These are phyloP conservation scores for Apophysomyces elegans DNA, from an alignment of 371 early-diverging fungal genomes.

Conservation along the genomic window DNA sequence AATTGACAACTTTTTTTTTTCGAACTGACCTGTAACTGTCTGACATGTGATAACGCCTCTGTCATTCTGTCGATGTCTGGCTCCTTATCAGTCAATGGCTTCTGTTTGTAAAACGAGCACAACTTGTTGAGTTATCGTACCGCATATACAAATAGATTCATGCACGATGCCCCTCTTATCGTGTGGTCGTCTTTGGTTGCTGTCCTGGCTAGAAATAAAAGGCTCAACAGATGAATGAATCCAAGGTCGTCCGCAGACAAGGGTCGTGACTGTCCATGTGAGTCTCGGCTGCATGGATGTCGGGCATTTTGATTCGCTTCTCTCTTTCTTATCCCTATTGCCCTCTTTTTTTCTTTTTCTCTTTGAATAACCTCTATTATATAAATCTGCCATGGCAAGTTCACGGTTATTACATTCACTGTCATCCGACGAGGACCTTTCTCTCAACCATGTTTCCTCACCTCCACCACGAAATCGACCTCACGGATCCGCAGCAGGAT, in stretches of 20 bases:
- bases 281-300: conserved; percentile 6
- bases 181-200: no score
- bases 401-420: conserved; percentile 1
- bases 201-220: no score
- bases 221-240: no score
- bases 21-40: no score
- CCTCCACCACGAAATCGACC: neutral
- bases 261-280: conserved; percentile 5
- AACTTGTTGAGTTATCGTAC: no score
- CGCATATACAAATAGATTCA: no score
- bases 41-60: no score
- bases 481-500: neutral
- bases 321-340: neutral
- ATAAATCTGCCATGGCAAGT: conserved; percentile 1
- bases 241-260: neutral
- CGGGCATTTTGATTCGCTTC: neutral
- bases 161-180: no score
- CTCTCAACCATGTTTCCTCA: neutral
- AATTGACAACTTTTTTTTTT: no score
- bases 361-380: neutral
- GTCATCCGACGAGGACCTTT: conserved; percentile 7
- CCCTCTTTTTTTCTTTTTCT: neutral
- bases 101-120: no score
- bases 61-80: no score
- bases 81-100: no score